phyloP scores from a whole-genome alignment of 176 grass and related monocot species.

The Saccharum spontaneum region DNA sequence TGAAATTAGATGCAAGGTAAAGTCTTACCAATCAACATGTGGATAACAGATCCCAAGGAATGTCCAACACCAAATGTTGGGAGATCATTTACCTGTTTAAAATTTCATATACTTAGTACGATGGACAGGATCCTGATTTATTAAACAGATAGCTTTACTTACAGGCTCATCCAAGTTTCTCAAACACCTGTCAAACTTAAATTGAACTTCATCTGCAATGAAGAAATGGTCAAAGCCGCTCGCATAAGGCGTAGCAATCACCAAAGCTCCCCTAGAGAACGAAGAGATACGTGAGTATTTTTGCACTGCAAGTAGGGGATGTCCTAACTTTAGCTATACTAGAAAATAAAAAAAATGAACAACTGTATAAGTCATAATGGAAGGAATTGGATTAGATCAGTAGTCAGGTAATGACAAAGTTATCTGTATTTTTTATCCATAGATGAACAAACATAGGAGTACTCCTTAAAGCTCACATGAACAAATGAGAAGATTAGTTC shows the following conservation, averaged over 20 bases:
- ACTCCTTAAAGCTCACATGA: background rate
- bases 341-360: background rate
- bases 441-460: background rate
- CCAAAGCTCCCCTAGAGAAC: conserved; percentile 81
- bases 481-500: background rate
- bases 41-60: conserved; percentile 87
- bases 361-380: background rate
- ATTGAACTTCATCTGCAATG: conserved; percentile 89
- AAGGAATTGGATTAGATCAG: background rate
- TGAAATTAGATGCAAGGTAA: background rate
- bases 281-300: conserved; percentile 12
- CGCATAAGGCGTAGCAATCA: conserved; percentile 85
- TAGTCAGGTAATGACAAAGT: background rate
- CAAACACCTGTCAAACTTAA: conserved; percentile 95
- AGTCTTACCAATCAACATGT: conserved; percentile 81
- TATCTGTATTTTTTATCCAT: background rate
- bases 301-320: background rate
- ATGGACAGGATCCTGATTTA: conserved; percentile 3
- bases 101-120: conserved; percentile 18
- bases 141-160: conserved; percentile 32
- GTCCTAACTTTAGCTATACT: background rate
- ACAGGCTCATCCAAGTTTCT: conserved; percentile 73
- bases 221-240: conserved; percentile 98
- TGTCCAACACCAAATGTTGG: conserved; percentile 94
- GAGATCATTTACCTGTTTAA: conserved; percentile 73